Conservation (phyloP, 371 early-diverging fungal species). For the Circinella umbellata region DNA sequence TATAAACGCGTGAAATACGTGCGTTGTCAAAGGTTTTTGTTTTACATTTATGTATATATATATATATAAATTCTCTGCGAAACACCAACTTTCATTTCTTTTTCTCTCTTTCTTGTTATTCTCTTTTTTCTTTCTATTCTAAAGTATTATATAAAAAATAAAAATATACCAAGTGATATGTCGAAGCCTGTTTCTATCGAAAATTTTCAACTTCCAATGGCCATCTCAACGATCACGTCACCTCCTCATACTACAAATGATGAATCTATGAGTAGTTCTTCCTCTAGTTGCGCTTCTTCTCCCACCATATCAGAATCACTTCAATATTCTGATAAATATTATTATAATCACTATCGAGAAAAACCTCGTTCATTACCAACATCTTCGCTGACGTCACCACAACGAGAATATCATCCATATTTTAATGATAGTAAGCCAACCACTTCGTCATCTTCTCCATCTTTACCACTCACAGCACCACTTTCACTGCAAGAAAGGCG, state of each 20-base stretch:
- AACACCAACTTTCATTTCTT: neutral
- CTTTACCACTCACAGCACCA: constrained; percentile 28
- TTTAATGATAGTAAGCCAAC: neutral
- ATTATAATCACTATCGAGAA: neutral
- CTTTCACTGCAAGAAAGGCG: constrained; percentile 46
- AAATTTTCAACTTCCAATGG: constrained; percentile 2
- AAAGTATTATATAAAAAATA: neutral
- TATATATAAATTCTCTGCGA: neutral
- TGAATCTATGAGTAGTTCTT: constrained; percentile 2
- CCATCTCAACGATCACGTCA: constrained; percentile 3
- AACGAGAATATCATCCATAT: neutral
- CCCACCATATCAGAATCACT: neutral
- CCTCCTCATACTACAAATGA: neutral
- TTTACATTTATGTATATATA: too few relatives aligned
- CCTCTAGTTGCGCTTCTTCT: neutral
- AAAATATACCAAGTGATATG: neutral
- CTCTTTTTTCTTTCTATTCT: neutral
- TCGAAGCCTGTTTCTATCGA: neutral
- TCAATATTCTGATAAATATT: neutral
- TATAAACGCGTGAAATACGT: constrained; percentile 5
- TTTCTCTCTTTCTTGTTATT: neutral
- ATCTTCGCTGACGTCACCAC: neutral
- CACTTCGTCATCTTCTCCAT: neutral
- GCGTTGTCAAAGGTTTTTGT: neutral
- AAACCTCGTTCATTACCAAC: neutral